Base-by-base conservation (phyloP, 345 rosid species). In the Anastatica hierochuntica region DNA sequence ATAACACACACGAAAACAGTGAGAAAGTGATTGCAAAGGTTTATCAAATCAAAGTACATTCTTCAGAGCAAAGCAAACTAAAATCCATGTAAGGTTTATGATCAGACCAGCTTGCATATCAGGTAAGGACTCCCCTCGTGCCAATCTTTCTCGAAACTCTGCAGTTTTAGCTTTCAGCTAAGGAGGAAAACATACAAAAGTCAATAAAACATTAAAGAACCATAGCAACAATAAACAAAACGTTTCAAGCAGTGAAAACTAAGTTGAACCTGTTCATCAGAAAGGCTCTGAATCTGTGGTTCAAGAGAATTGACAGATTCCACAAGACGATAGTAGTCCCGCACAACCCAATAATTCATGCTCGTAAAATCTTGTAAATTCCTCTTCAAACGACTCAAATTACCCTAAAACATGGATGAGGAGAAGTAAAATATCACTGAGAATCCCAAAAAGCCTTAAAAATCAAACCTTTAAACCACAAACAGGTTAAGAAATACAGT, bases 281-380 rank as follows among this genome's bases (percentile, higher is more conserved):
- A 64, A 14, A 84, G 85, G 45, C 49, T 67, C 72, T 66, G 73
- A 50, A 82, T 72, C 13, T 34, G 74, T 1, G 69, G 76, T 73
- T 86, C 97, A 16, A 84, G 7, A 29, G 66, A 72, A 61, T 80
- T 90, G 36, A 90, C 94, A 8, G 82, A 72, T 14, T 72, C 74
- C 49, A 80, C 96, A 1, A 90, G 83, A 31, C 90, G 96, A 62
- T 71, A 73, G 56, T 90, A 90, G 56, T 90, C 97, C 57, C 73
- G 75, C 58, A 86, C 94, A 64, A 84, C 90, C 97, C 95, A 90
- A 73, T 76, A 58, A 57, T 90, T 90, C 71, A 84, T 65, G 70
- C 89, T 86, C 41, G 76, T 59, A 47, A 74, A 56, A 63, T 80
- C 78, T 68, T 72, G 70, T 53, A 75, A 49, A 63, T 58, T 71